Base-by-base conservation (phyloP, 169 alveolate species). In the Cystoisospora suis region DNA sequence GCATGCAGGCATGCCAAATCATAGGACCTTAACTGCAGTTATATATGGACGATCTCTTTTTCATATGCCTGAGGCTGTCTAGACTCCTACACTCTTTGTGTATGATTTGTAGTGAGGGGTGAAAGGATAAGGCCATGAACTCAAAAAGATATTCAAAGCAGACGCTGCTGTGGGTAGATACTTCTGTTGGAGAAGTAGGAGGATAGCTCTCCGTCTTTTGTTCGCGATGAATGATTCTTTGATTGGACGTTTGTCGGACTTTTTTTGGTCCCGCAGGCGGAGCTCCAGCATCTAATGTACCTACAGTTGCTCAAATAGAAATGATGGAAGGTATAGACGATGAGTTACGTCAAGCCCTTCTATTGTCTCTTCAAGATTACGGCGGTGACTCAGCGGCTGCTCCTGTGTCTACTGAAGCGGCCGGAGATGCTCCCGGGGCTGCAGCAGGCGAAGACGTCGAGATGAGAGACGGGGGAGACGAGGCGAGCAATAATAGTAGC, bases 301-400 rank as follows among this genome's bases (percentile, higher is more conserved):
- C 83, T 0, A 47, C 75, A 34, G 75, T 53, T 2, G 88, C 72
- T 12, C 75, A 81, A 53, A 81, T 81, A 45, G 88, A 81, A 32
- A 47, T 44, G 49, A 32, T 86, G 53, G 91, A 86, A n/a, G 92
- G 45, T 72, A 72, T 88, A 29, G 92, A 88, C 88, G 92, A 88
- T 38, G 92, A 88, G 69, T 42, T 88, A 53, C 86, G 92, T 0
- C 88, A 75, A 70, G 92, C 92, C 36, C 49, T 88, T 1, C 70
- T 88, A 7, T 70, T 88, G 27, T 53, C 83, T 0, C 75, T 88
- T 44, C 88, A 88, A 38, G 92, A 77, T 46, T 42, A 61, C 83
- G 23, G 90, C 47, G 90, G 90, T 3, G 77, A 38, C 77, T 56
- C 9, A 27, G 61, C 72, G 12, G 47, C 29, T 32, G 32, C 3